A percentile compares a stretch with the other conserved stretches of the same genome.
These are phyloP conservation scores for Cercospora janseana DNA, from an alignment of 2,329 filamentous ascomycete genomes.

Conservation along the genomic window DNA sequence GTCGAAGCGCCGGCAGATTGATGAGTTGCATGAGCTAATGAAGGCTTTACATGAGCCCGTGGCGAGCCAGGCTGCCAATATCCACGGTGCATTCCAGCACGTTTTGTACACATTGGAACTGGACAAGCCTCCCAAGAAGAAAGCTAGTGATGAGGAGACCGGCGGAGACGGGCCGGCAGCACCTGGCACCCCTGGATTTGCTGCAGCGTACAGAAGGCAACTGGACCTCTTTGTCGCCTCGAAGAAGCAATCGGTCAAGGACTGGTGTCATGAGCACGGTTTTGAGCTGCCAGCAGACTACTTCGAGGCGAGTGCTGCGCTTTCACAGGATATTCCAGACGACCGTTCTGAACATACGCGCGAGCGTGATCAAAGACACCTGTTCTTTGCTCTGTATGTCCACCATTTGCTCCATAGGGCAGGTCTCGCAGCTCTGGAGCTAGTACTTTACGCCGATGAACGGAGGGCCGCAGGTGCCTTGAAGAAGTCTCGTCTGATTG, in stretches of 20 bases:
- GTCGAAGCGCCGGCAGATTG: constrained; percentile 26
- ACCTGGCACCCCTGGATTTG: constrained; percentile 61
- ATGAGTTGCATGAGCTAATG: constrained; percentile 65
- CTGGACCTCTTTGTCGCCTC: constrained; percentile 56
- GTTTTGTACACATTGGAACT: constrained; percentile 56
- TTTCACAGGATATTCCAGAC: constrained; percentile 41
- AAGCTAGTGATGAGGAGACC: constrained; percentile 40
- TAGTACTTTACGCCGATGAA: constrained; percentile 67
- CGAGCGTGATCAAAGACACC: constrained; percentile 64
- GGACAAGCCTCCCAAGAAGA: constrained; percentile 39
- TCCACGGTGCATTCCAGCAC: constrained; percentile 67
- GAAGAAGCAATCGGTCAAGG: constrained; percentile 56
- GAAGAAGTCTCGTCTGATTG: constrained; percentile 60
- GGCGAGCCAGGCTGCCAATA: constrained; percentile 58
- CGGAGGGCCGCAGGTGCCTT: constrained; percentile 64
- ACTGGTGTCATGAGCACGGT: constrained; percentile 48
- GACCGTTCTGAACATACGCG: constrained; percentile 55
- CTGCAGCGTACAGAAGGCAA: constrained; percentile 53
- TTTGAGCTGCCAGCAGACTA: constrained; percentile 52
- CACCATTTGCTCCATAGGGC: constrained; percentile 64
- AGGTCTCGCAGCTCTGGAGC: constrained; percentile 59
- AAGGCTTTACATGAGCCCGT: constrained; percentile 67
- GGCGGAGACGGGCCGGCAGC: constrained; percentile 42
- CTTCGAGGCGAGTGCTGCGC: constrained; percentile 50
- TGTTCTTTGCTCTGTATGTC: constrained; percentile 70